Conservation (phyloP, 1,284 basidiomycete genomes). For the Entoloma clypeatum region DNA sequence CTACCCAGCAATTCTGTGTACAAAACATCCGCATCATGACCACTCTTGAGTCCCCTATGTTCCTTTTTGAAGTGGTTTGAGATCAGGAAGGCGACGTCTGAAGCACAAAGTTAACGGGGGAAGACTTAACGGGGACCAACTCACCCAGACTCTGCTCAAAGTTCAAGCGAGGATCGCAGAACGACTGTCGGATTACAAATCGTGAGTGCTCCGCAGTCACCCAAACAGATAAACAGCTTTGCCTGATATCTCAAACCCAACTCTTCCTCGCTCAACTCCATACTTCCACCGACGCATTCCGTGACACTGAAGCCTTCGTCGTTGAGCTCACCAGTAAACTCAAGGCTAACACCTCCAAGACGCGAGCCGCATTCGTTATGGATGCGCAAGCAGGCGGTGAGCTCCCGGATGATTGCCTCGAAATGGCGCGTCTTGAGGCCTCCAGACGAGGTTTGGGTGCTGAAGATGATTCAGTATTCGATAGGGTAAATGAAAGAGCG, state of each 20-base stretch:
- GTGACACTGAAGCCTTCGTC: slow-evolving; percentile 92
- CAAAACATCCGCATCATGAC: slow-evolving; percentile 28
- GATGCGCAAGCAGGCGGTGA: slow-evolving; percentile 79
- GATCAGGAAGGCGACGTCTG: slow-evolving; percentile 76
- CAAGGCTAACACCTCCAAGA: slow-evolving; percentile 93
- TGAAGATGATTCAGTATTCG: slow-evolving; percentile 36
- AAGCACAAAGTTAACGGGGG: slow-evolving; percentile 5
- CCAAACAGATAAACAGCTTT: slow-evolving; percentile 12
- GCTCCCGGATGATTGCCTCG: slow-evolving; percentile 85
- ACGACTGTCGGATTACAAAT: slow-evolving; percentile 42
- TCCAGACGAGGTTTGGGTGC: slow-evolving; percentile 73
- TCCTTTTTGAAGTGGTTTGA: slow-evolving; percentile 76
- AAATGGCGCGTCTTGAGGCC: slow-evolving; percentile 91
- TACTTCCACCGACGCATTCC: slow-evolving; percentile 79
- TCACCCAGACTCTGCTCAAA: slow-evolving; percentile 79
- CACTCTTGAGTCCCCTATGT: slow-evolving; percentile 34
- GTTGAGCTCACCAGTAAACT: slow-evolving; percentile 94
- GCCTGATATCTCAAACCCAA: slow-evolving; percentile 75
- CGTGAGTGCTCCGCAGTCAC: not conserved
- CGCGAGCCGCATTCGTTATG: slow-evolving; percentile 70
- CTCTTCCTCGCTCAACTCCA: slow-evolving; percentile 74
- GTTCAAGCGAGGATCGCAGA: slow-evolving; percentile 80
- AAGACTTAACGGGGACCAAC: slow-evolving; percentile 16
- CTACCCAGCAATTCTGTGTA: slow-evolving; percentile 34
- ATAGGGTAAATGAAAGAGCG: too few relatives aligned